These are phyloP conservation scores for Talaromyces sp. DNA, from an alignment of 2,329 filamentous ascomycete genomes.

Conservation along the genomic window DNA sequence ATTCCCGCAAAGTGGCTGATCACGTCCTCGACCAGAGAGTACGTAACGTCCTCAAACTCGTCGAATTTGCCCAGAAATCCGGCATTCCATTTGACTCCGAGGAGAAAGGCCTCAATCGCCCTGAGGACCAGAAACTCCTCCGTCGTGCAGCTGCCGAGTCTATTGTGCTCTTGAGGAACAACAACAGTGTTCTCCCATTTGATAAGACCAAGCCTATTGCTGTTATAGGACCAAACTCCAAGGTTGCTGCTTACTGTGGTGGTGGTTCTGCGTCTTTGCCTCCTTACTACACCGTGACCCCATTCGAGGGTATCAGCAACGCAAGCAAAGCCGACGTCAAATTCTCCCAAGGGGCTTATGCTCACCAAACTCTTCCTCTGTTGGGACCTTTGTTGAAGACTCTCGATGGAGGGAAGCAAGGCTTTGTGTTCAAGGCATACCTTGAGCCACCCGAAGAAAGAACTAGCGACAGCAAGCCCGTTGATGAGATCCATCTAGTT, in stretches of 20 bases:
- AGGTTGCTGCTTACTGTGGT: conserved; percentile 53
- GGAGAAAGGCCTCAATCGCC: conserved; percentile 57
- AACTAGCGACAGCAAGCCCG: conserved; percentile 46
- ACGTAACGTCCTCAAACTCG: conserved; percentile 58
- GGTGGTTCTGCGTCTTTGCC: conserved; percentile 62
- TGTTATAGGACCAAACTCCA: conserved; percentile 57
- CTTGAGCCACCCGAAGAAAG: conserved; percentile 55
- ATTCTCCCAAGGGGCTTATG: conserved; percentile 63
- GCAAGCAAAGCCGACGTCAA: conserved; percentile 38
- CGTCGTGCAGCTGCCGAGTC: conserved; percentile 66
- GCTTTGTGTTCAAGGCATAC: conserved; percentile 63
- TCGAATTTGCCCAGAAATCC: conserved; percentile 57
- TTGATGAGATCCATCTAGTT: conserved; percentile 53
- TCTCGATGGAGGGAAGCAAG: conserved; percentile 53
- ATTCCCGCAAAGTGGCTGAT: conserved; percentile 57
- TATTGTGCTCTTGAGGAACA: conserved; percentile 73
- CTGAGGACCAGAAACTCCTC: conserved; percentile 63
- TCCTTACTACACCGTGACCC: conserved; percentile 48
- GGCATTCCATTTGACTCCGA: conserved; percentile 56
- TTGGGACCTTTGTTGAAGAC: conserved; percentile 56
- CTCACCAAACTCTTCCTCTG: conserved; percentile 63
- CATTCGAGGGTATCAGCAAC: conserved; percentile 44
- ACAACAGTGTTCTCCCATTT: conserved; percentile 61
- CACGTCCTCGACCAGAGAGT: conserved; percentile 60
- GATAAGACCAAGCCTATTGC: conserved; percentile 48